Evolutionary conservation across 2,329 filamentous ascomycete species (phyloP), one percentile per base, ranked within the genome.

Genomic region (Ceratocystis lukuohia): DNA sequence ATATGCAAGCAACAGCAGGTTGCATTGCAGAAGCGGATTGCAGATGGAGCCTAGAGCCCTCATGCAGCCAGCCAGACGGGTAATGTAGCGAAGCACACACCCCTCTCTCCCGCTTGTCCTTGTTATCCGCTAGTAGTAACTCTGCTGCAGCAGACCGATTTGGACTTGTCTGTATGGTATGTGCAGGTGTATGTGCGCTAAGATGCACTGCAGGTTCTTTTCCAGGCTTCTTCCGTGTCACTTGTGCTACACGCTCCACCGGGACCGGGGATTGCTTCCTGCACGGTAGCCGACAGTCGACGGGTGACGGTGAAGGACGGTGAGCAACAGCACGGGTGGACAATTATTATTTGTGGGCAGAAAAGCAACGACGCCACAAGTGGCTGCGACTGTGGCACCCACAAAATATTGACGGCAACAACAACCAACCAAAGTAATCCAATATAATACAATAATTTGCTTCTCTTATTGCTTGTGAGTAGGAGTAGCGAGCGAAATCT

Each of bases 11-110:
- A 17, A 28, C 53, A 57, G 15, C 17, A 30, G 53, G 53, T 57
- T 17, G 53, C 22, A 57, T 30, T 57, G 53, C 53, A 57, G 53
- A 17, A 57, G 53, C 53, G 53, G 28, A 28, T 57, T 57, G 53
- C 53, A 57, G 46, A 50, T 50, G 46, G 46, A 22, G 37, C 37
- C 28, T 15, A 28, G 22, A 30, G 53, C 22, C 25, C 22, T 30
- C 22, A 30, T 30, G 53, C 53, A 57, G 48, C 10, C 37, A 57
- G 22, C 53, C 22, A 22, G 53, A 57, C 48, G 48, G 48, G 53
- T 30, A 57, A 17, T 6, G 12, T 30, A 22, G 30, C 28, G 20
- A 25, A 30, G 8, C 12, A 56, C 17, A 20, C 25, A 56, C 20
- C 3, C 50, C 22, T 15, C 22, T 12, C 37, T 41, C 37, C 37